Evolutionary conservation across 1,139 yeast species (phyloP), one percentile per base, ranked within the genome.

Genomic region (Saccharomyces hybrid): DNA sequence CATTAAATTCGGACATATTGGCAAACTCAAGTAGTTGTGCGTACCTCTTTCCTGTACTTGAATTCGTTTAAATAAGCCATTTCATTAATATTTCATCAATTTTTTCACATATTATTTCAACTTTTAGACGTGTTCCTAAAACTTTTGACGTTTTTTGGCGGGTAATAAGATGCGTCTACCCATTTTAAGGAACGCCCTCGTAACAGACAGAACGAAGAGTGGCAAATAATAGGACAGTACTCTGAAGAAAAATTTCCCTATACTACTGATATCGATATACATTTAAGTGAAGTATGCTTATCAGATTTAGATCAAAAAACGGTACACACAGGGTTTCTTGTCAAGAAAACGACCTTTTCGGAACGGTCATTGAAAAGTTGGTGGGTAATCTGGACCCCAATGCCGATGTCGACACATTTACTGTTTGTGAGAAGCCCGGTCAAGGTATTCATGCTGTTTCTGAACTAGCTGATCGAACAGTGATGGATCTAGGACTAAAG

Each of bases 271-370:
- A 30, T n/a, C n/a, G 6, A 20, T 28, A 16, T 34, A 16, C 31
- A 47, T 27, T 20, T 25, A 13, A 14, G 11, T 44, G 26, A 47
- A n/a, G 44, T 11, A 67, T 73, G 87, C 78, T 84, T 57, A 66
- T 93, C 55, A 78, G 99, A 67, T 88, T 93, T 70, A 79, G 97
- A 66, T 78, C 93, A 42, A 87, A 81, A 63, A 87, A 87, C 63
- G 98, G 98, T 13, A 85, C 84, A 80, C 82, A 81, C 68, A 79
- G 98, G 56, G 77, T 88, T 49, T 70, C 73, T 46, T 81, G 82
- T 25, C 82, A 81, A 20, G 71, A 75, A 3, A 53, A 63, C 0
- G 78, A 78, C n/a, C 73, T 71, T 14, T 83, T 90, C 59, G 70
- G 74, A 2, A 65, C 68, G 0, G 81, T 83, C 0, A 62, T 83